Evolutionary conservation across 2,329 filamentous ascomycete species (phyloP).

Genomic region (Fusarium scirpi): DNA sequence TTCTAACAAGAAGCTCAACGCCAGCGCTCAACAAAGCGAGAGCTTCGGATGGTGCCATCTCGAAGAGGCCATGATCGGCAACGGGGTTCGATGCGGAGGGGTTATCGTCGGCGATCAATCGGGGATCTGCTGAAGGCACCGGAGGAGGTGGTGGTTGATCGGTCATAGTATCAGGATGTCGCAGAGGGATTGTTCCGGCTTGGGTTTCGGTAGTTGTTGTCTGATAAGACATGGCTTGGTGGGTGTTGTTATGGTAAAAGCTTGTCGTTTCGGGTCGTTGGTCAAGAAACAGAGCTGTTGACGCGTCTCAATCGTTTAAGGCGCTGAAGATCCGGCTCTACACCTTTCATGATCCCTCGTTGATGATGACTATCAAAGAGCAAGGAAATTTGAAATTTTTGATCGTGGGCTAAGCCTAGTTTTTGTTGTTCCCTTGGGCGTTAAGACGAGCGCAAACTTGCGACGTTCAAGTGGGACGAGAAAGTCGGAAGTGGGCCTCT

Average conservation of each 20-base stretch:
- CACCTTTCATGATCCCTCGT: slow-evolving; percentile 48
- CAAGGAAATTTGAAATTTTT: slow-evolving; percentile 13
- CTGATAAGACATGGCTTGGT: slow-evolving; percentile 44
- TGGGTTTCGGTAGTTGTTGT: slow-evolving; percentile 41
- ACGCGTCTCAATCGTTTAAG: slow-evolving; percentile 45
- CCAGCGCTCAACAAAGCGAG: slow-evolving; percentile 82
- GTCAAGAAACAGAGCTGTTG: slow-evolving; percentile 45
- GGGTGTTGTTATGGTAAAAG: background rate
- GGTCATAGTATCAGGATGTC: slow-evolving; percentile 42
- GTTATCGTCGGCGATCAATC: slow-evolving; percentile 47
- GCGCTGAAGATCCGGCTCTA: slow-evolving; percentile 43
- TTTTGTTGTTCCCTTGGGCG: slow-evolving; percentile 37
- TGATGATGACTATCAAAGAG: slow-evolving; percentile 22
- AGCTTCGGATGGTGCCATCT: slow-evolving; percentile 77
- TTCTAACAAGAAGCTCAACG: slow-evolving; percentile 76
- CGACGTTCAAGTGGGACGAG: slow-evolving; percentile 43
- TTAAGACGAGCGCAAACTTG: slow-evolving; percentile 42
- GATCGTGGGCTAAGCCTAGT: slow-evolving; percentile 31
- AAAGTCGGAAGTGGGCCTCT: slow-evolving; percentile 37
- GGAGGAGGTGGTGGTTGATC: slow-evolving; percentile 55
- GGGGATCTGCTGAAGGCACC: slow-evolving; percentile 55
- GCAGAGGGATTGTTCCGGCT: slow-evolving; percentile 36
- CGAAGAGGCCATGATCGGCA: slow-evolving; percentile 74
- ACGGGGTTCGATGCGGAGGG: slow-evolving; percentile 43
- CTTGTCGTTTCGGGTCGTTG: slow-evolving; percentile 1